phyloP scores from a whole-genome alignment of 2,329 filamentous ascomycete genomes.

The Raffaelea ambrosiae region DNA sequence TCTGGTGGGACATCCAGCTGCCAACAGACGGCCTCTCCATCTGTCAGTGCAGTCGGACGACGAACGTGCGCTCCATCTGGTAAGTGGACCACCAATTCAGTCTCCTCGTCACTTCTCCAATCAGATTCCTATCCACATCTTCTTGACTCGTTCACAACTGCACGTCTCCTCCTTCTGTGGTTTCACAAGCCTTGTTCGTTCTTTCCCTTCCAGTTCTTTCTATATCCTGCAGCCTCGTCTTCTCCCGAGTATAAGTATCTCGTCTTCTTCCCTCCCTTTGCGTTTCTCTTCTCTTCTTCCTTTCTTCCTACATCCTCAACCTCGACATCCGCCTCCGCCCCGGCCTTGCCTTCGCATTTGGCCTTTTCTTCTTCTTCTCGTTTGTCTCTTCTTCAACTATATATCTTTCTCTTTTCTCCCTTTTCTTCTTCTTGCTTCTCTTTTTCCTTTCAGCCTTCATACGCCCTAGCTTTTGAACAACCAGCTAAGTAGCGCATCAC shows the following conservation, averaged over 20 bases:
- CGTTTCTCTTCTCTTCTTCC: background rate
- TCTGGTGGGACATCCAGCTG: too few relatives aligned
- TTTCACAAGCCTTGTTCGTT: background rate
- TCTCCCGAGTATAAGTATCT: constrained; percentile 4
- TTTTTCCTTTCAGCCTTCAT: background rate
- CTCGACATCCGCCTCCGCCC: background rate
- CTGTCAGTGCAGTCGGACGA: too few relatives aligned
- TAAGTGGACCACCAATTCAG: too few relatives aligned
- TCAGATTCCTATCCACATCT: too few relatives aligned
- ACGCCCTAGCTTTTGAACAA: too few relatives aligned
- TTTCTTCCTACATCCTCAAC: background rate
- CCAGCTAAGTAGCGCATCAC: too few relatives aligned
- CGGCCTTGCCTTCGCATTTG: background rate
- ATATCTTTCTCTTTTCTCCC: background rate
- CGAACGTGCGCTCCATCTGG: too few relatives aligned
- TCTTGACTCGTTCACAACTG: too few relatives aligned
- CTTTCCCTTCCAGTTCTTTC: background rate
- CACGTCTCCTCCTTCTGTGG: background rate
- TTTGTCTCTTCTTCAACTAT: background rate
- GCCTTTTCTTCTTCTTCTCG: background rate
- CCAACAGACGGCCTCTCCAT: too few relatives aligned
- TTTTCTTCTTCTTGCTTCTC: background rate
- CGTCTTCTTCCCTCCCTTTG: background rate
- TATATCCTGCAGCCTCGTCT: background rate
- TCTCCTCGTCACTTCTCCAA: too few relatives aligned